These are phyloP conservation scores for Nosema muscidifuracis DNA, from an alignment of 371 early-diverging fungal genomes.

Conservation along the genomic window DNA sequence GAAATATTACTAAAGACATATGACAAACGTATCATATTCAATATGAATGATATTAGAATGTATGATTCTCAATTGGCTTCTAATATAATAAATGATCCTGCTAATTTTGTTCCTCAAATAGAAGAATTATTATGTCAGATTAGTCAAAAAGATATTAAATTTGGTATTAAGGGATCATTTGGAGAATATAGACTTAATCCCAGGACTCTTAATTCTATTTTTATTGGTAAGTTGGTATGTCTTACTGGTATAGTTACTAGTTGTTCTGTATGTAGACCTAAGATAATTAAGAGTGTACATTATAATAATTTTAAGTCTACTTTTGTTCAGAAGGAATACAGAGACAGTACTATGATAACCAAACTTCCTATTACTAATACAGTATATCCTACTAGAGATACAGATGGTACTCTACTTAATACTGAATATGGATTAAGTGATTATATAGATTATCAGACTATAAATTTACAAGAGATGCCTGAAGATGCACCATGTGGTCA, in stretches of 20 bases:
- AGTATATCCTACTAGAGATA: constrained; percentile 66
- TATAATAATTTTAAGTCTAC: constrained; percentile 73
- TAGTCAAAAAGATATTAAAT: constrained; percentile 3
- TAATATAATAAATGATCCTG: constrained; percentile 51
- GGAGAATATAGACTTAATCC: constrained; percentile 81
- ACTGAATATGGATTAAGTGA: constrained; percentile 86
- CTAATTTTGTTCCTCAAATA: constrained; percentile 53
- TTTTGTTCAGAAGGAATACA: constrained; percentile 78
- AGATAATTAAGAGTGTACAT: constrained; percentile 83
- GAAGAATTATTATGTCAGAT: constrained; percentile 51
- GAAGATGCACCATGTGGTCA: constrained; percentile 94
- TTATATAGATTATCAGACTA: constrained; percentile 86
- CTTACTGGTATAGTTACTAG: constrained; percentile 96
- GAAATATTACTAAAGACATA: constrained; percentile 21
- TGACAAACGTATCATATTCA: constrained; percentile 46
- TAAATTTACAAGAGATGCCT: constrained; percentile 97
- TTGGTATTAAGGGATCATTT: constrained; percentile 83
- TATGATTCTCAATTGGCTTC: constrained; percentile 51
- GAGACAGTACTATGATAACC: constrained; percentile 70
- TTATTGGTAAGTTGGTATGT: constrained; percentile 79
- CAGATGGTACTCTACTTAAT: constrained; percentile 75
- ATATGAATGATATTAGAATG: constrained; percentile 56
- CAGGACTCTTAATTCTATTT: constrained; percentile 72
- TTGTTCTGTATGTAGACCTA: constrained; percentile 90
- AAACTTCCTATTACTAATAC: constrained; percentile 69